Percentiles rank a stretch among this genome's conserved stretches.
These are phyloP conservation scores for Endocarpon pusillum DNA, from an alignment of 495 filamentous ascomycete genomes.

Conservation along the genomic window DNA sequence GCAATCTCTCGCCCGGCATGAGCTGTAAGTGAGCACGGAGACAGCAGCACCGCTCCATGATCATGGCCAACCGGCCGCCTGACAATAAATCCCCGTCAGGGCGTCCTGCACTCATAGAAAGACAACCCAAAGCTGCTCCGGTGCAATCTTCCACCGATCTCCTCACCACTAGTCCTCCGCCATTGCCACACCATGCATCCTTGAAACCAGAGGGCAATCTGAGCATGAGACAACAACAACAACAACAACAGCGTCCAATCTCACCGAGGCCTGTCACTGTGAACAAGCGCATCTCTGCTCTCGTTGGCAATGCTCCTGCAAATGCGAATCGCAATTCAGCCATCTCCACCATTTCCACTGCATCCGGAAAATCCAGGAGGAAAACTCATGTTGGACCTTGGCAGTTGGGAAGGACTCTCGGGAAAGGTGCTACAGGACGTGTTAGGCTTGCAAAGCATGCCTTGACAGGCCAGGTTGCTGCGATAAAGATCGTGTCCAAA, in stretches of 20 bases:
- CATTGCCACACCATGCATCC: slow-evolving; percentile 23
- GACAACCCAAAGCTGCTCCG: too few species aligned
- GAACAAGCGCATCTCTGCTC: slow-evolving; percentile 35
- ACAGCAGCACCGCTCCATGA: too few species aligned
- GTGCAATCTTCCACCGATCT: too few species aligned
- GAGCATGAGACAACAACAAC: slow-evolving; percentile 14
- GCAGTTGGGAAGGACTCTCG: slow-evolving; percentile 73
- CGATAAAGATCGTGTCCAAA: slow-evolving; percentile 87
- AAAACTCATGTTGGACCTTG: slow-evolving; percentile 81
- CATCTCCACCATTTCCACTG: slow-evolving; percentile 49
- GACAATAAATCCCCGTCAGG: too few species aligned
- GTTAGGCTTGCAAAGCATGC: slow-evolving; percentile 71
- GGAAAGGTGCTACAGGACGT: slow-evolving; percentile 66
- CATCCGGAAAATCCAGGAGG: slow-evolving; percentile 39
- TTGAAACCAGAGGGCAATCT: slow-evolving; percentile 14
- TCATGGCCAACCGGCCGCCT: too few species aligned
- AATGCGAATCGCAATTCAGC: slow-evolving; percentile 54
- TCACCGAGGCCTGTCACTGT: slow-evolving; percentile 23
- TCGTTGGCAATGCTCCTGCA: slow-evolving; percentile 31
- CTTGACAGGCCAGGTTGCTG: slow-evolving; percentile 55
- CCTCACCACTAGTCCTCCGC: slow-evolving; percentile 13
- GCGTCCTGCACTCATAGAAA: too few species aligned
- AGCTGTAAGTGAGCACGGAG: too few species aligned
- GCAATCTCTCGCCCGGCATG: too few species aligned
- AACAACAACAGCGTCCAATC: slow-evolving; percentile 22